Base-by-base conservation (phyloP, 495 filamentous ascomycete genomes). In the Daldinia childiae region DNA sequence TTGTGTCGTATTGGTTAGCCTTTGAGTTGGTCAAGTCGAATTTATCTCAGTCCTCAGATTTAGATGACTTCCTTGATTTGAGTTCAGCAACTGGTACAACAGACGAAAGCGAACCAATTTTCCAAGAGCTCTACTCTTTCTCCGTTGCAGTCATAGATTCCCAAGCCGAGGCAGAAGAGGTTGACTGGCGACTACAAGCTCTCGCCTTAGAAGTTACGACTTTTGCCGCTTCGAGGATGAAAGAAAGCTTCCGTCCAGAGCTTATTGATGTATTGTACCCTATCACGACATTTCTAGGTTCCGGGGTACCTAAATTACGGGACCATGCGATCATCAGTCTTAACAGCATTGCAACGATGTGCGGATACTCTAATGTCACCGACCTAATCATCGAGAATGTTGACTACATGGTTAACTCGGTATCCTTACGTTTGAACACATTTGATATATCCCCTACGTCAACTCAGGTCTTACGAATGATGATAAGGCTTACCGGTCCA, bases 391-490 rank as follows among this genome's bases (percentile, higher is more conserved):
- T 98, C 52, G 90, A 93, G 32, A 99, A 99, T 69, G 94, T 91
- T 26, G 95, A 99, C 78, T 99, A 99, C 77, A 90, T 99, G 80
- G 90, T 97, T 54, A 98, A 98, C 76, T 92, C 95, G 0, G 89
- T 98, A 6, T 92, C 91, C 0, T 81, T 98, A 24, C 93, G 95
- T 64, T 84, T 99, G 29, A 97, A 97, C 69, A 93, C 89, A 0
- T 93, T 97, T 73, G 93, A 98, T 59, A 88, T 98, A 60, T 95
- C 93, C 0, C 95, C 95, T 2, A 90, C 96, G 63, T 93, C 93
- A 9, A 94, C 94, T 15, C 90, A 93, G 71, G 96, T 98, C 0
- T 82, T 99, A 14, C 85, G 91, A 9, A 98, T 99, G 94, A 95
- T 99, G 92, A 86, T 98, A 60, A 90, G 87, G 26, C 83, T 99